Conservation (phyloP, 2,329 filamentous ascomycete species). For the Teratosphaeria pseudoeucalypti region DNA sequence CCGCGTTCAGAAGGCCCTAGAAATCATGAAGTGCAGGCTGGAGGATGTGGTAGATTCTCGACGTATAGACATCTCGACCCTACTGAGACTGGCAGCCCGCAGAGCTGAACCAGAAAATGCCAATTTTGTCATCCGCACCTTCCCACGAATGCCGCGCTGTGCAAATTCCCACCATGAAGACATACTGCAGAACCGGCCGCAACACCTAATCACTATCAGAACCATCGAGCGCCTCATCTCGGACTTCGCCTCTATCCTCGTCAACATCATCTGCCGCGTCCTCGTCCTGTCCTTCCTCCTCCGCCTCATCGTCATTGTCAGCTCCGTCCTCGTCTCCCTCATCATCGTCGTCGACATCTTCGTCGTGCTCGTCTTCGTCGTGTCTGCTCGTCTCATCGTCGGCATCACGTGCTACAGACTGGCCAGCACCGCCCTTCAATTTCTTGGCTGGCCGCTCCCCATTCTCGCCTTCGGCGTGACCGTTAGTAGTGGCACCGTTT, state of each 20-base stretch:
- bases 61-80: no score
- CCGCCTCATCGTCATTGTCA: slow-evolving; percentile 30
- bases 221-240: slow-evolving; percentile 26
- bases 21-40: no score
- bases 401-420: slow-evolving; percentile 33
- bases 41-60: no score
- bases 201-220: slow-evolving; percentile 21
- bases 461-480: slow-evolving; percentile 24
- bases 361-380: slow-evolving; percentile 39
- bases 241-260: slow-evolving; percentile 40
- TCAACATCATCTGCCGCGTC: slow-evolving; percentile 17
- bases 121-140: neutral
- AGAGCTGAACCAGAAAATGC: no score
- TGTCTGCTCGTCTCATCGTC: slow-evolving; percentile 19
- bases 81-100: no score
- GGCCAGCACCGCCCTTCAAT: slow-evolving; percentile 34
- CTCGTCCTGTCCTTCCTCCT: slow-evolving; percentile 47
- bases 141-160: neutral
- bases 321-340: slow-evolving; percentile 38
- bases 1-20: no score
- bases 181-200: neutral
- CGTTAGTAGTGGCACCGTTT: slow-evolving; percentile 15
- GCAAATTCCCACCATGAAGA: neutral
- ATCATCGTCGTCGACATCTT: slow-evolving; percentile 44
- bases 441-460: slow-evolving; percentile 42